Base-by-base conservation (phyloP, 345 rosid species). In the Sapria himalayana region DNA sequence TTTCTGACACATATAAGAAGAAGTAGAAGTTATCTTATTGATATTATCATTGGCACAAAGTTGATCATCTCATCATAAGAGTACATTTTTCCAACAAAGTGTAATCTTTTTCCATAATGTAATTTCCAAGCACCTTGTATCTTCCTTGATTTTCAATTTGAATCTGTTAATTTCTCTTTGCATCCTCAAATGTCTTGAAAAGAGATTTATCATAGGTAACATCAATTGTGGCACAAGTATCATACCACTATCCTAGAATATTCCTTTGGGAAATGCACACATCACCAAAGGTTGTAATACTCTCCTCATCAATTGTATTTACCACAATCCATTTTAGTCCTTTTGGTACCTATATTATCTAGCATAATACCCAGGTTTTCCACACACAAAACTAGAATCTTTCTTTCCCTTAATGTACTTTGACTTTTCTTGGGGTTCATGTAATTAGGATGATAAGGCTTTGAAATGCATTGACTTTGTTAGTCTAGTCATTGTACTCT, bases 1-100 rank as follows among this genome's bases (percentile, higher is more conserved):
- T 15, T 25, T 22, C 41, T 27, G 7, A 17, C 56, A 6, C 3
- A 43, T 18, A 18, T 51, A 51, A 43, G 27, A 10, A 35, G 4
- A 22, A 31, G 3, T 4, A 9, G 11, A 5, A 2, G 7, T 29
- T 7, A 17, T 19, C 17, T 44, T 44, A 29, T 29, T 29, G 19
- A n/a, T n/a, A n/a, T n/a, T n/a, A n/a, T n/a, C n/a, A n/a, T n/a
- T n/a, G n/a, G n/a, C n/a, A 18, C 21, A 14, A 14, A 29, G 13
- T 10, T 44, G 9, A 29, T 15, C 21, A 29, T 25, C 8, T 7
- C 48, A 44, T 44, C 20, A 18, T 18, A 15, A 9, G 24, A 17
- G 19, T 44, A 41, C 4, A 18, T 13, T 17, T 43, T 7, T 29
- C 19, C 19, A 16, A 5, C 0, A 0, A 43, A 43, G 18, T 29